Evolutionary conservation across 176 grass and related monocot genomes (phyloP), one percentile per base, ranked within the genome.

Genomic region (Musa acuminata): DNA sequence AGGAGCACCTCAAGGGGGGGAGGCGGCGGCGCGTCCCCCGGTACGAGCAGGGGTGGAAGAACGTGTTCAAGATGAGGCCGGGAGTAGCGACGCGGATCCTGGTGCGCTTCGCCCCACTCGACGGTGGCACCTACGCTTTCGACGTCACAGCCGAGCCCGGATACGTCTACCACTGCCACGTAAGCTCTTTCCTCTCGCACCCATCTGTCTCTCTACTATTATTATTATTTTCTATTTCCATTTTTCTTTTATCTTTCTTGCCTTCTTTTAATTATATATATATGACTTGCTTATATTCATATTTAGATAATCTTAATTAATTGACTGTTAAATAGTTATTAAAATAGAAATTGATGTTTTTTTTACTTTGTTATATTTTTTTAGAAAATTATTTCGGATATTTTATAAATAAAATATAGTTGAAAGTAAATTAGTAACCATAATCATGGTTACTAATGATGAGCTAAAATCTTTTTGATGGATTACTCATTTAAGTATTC

Each of bases 81-180:
- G 72, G 87, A 43, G 77, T 17, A 53, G 81, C 91, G 72, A 83
- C 87, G 19, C 85, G 50, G 72, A 50, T 97, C 27, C 75, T 97
- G 63, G 87, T 93, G 68, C 70, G 85, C 17, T 97, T 97, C 83
- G 85, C 64, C 67, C 90, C 84, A 27, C 79, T 98, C 29, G n/a
- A 65, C 1, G 82, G 55, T 1, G 71, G 57, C 70, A 10, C 67
- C 66, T 93, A 87, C 72, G 79, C 79, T 1, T 98, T 98, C 74
- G 87, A 98, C 54, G 77, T 80, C 7, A 91, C 87, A 9, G 84
- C 64, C 6, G 94, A 89, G 0, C 94, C 94, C 0, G 90, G 94
- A 29, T 98, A 98, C 67, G 87, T 91, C 11, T 98, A 98, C 75
- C 94, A 98, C 71, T 98, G 94, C 80, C 94, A 98, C 24, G 94